Base-by-base conservation (phyloP, 306 rosid species). In the Gleditsia sinensis region DNA sequence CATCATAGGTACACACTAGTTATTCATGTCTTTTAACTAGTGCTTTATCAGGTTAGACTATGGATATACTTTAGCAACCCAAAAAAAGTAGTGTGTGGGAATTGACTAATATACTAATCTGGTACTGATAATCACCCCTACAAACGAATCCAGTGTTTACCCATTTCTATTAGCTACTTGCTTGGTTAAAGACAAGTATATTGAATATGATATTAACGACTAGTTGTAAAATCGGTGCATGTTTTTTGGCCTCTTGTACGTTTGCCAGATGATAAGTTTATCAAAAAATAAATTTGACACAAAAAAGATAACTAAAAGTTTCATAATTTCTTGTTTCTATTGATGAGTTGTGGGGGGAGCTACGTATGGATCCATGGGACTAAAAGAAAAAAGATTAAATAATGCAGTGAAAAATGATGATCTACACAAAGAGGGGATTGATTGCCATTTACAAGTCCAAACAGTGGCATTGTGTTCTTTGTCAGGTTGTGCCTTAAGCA, bases 391-490 rank as follows among this genome's bases (percentile, higher is more conserved):
- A 46, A 49, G 17, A 10, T 37, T 61, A 33, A 62, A 19, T 0
- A n/a, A 16, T 23, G 54, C 48, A 63, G 74, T 25, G 40, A 79
- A 73, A 50, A 32, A 50, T 67, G 69, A 81, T 65, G 24, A 79
- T 71, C 49, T n/a, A n/a, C n/a, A 65, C 57, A 20, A 20, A 14
- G 20, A 42, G 34, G 28, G 67, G 69, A 76, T 80, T 77, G 33
- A 12, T 28, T 28, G 20, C 12, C 0, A 27, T 64, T 23, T 37
- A 72, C 82, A 76, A 67, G 62, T 74, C 77, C 69, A 54, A 71
- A 48, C n/a, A 60, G 75, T 71, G 56, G 39, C 40, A 45, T 16
- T 61, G 12, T 39, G 43, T 56, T 72, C 9, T 27, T 72, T 50
- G 56, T 53, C 48, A 48, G 76, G 37, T 49, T 48, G 20, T 61